phyloP scores from a whole-genome alignment of 2,329 filamentous ascomycete genomes.

The Fusarium armeniacum region DNA sequence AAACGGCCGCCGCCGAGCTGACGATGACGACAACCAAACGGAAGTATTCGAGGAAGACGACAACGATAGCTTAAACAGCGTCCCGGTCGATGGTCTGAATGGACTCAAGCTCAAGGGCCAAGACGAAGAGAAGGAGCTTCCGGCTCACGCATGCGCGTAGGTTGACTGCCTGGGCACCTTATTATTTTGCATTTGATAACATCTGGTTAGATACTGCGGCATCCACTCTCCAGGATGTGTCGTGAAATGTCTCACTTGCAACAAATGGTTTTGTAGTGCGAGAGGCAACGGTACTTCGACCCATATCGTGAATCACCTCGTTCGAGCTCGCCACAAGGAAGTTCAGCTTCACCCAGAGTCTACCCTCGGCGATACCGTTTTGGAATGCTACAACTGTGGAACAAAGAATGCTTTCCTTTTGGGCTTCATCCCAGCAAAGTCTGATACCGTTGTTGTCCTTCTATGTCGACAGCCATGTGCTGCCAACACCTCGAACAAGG shows the following conservation, averaged over 20 bases:
- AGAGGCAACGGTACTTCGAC: slow-evolving; percentile 96
- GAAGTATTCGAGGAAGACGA: slow-evolving; percentile 89
- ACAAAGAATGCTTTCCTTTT: slow-evolving; percentile 99
- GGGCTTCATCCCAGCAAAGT: slow-evolving; percentile 98
- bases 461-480: slow-evolving; percentile 97
- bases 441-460: slow-evolving; percentile 96
- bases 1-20: slow-evolving; percentile 76
- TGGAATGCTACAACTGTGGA: slow-evolving; percentile 99
- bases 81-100: slow-evolving; percentile 81
- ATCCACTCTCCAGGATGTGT: slow-evolving; percentile 97
- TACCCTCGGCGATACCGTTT: slow-evolving; percentile 91
- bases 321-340: slow-evolving; percentile 97
- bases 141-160: slow-evolving; percentile 95
- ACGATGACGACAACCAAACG: slow-evolving; percentile 91
- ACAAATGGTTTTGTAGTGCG: slow-evolving; percentile 99
- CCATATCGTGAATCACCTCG: slow-evolving; percentile 98
- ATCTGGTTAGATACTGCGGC: slow-evolving; percentile 82
- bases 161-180: slow-evolving; percentile 55
- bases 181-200: slow-evolving; percentile 44
- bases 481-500: slow-evolving; percentile 93
- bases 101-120: slow-evolving; percentile 68
- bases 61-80: slow-evolving; percentile 80
- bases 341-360: slow-evolving; percentile 96
- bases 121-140: slow-evolving; percentile 91
- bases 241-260: slow-evolving; percentile 95